Conservation (phyloP, 495 filamentous ascomycete species). For the Cetradonia linearis region DNA sequence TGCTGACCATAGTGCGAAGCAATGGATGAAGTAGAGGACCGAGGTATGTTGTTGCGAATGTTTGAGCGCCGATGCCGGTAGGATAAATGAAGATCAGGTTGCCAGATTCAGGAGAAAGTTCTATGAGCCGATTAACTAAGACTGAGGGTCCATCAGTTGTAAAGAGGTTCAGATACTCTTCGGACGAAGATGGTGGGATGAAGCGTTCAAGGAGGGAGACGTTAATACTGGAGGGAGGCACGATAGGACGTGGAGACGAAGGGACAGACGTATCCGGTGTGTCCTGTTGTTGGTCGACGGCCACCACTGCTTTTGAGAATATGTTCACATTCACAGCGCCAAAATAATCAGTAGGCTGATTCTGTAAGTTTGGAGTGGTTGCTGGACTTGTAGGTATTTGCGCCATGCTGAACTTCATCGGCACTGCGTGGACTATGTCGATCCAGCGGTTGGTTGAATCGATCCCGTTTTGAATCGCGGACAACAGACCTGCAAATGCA, state of each 20-base stretch:
- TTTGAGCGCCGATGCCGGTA: conserved; percentile 49
- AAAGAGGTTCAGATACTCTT: conserved; percentile 56
- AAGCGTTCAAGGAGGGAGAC: conserved; percentile 61
- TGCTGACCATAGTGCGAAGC: conserved; percentile 52
- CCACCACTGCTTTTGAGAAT: conserved; percentile 42
- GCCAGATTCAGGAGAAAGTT: conserved; percentile 51
- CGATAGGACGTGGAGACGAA: conserved; percentile 49
- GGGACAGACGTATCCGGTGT: conserved; percentile 33
- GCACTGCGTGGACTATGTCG: conserved; percentile 55
- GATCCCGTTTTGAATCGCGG: conserved; percentile 16
- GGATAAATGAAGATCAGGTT: conserved; percentile 61
- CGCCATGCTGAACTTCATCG: conserved; percentile 49
- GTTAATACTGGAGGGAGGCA: conserved; percentile 53
- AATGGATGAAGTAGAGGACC: conserved; percentile 59
- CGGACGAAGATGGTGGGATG: conserved; percentile 51
- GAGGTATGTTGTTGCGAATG: conserved; percentile 56
- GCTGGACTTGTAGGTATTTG: conserved; percentile 54
- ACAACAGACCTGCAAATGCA: conserved; percentile 14
- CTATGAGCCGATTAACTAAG: conserved; percentile 56
- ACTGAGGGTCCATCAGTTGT: conserved; percentile 44
- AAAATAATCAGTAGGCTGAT: conserved; percentile 44
- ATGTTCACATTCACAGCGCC: conserved; percentile 43
- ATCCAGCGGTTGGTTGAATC: conserved; percentile 41
- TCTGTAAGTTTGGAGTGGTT: conserved; percentile 42
- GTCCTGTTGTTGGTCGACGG: conserved; percentile 46